Evolutionary conservation across 495 filamentous ascomycete species (phyloP).

Genomic region (Apiosordaria backusii): DNA sequence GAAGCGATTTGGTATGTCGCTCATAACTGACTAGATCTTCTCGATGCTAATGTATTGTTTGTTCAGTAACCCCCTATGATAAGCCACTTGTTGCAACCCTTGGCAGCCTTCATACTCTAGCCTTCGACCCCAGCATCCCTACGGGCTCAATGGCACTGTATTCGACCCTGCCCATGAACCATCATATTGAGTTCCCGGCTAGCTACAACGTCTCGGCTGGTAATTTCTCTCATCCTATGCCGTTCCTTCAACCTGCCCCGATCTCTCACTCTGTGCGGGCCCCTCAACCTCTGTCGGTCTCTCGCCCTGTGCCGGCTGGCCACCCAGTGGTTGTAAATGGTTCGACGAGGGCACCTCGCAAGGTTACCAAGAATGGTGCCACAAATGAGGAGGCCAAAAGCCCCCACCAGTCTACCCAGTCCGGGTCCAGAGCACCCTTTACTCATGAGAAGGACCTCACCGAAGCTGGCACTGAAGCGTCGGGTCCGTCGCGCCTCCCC

Average conservation of each 20-base stretch:
- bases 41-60: not conserved
- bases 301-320: not conserved
- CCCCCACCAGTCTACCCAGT: constrained; percentile 8
- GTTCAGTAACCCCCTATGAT: not conserved
- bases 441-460: not conserved
- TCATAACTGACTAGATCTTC: not conserved
- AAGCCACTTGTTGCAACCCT: not conserved
- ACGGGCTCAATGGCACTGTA: not conserved
- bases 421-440: not conserved
- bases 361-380: not conserved
- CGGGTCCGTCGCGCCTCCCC: constrained; percentile 14
- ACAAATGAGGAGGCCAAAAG: not conserved
- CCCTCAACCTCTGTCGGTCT: not conserved
- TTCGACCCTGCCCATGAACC: not conserved
- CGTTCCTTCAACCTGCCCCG: not conserved
- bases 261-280: not conserved
- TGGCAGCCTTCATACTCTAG: not conserved
- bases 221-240: not conserved
- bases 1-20: not conserved
- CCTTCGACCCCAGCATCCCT: too few relatives aligned
- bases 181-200: not conserved
- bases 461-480: not conserved
- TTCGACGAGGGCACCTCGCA: not conserved
- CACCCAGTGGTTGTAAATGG: not conserved
- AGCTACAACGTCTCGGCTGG: not conserved